Evolutionary conservation across 1,139 yeast genomes (phyloP), one percentile per base, ranked within the genome.

Genomic region (Candida anutae): DNA sequence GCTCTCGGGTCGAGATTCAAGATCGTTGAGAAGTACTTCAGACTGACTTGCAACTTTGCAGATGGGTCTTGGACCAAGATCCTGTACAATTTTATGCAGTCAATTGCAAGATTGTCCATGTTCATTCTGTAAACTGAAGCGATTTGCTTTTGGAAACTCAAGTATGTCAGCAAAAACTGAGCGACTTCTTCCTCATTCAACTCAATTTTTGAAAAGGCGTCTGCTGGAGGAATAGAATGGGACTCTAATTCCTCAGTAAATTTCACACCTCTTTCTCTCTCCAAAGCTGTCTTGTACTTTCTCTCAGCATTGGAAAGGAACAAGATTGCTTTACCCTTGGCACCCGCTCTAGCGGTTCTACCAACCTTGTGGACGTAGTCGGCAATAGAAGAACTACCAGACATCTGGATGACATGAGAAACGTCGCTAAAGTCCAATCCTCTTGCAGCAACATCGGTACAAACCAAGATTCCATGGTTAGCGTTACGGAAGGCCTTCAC

Each of bases 361-460:
- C 98, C 98, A 21, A 90, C 97, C 56, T 97, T 77, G 59, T 90
- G 98, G 45, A 90, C 88, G 50, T 90, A 90, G 59, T 88, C 96
- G 13, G 46, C 46, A 15, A 39, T 58, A 33, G 79, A 85, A 25
- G 68, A 57, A 38, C 93, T 84, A 28, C 97, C 97, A 55, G 90
- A 96, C 45, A 83, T 87, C 62, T 90, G 97, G 37, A 90, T 78
- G 46, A 90, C 90, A 95, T 97, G 90, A 59, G 88, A 95, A 30
- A 90, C 97, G 16, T 94, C 82, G 28, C 96, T 96, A 40, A 90
- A 88, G 62, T 90, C 98, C 42, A 90, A 74, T 11, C 98, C 98
- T 68, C 98, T 77, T 8, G 98, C 97, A 15, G 97, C 98, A 42
- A 90, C 97, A 58, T 90, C 97, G 1, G 98, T 90, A 62, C 97